Evolutionary conservation across 306 rosid species (phyloP), one percentile per base, ranked within the genome.

Genomic region (Cicer yamashitae): DNA sequence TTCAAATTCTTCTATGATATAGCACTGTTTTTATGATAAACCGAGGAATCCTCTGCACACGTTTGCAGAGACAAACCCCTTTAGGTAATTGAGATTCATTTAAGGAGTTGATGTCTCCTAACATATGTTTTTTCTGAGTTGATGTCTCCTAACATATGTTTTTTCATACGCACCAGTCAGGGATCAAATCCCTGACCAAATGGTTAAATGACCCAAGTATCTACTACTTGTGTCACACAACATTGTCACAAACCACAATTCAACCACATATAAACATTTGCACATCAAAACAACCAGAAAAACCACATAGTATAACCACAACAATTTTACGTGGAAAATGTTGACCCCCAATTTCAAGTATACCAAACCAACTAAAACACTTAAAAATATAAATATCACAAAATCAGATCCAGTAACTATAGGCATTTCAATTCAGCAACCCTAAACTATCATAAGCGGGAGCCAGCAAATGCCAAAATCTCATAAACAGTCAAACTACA

Each of bases 331-430:
- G 22, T 43, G 3, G 38, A 69, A 67, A 58, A 63, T 12, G 38
- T 4, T n/a, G 34, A 48, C 14, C 25, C 47, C 30, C 10, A 70
- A 70, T 70, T 50, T 70, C 75, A 70, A 70, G 18, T 43, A 70
- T 70, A 15, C 47, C 48, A 57, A 68, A 41, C 70, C 61, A 73
- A 12, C 62, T 52, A 56, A 10, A 72, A 8, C 3, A 58, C 60
- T 30, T 47, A 34, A 3, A 3, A 30, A 34, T 46, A 71, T 57
- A 64, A 57, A 18, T 67, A 50, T 6, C 13, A 60, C 34, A 8
- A 59, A 60, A 78, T 10, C 40, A 61, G 77, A 65, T 82, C 52
- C 67, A 82, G 2, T 25, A 4, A 20, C 68, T 60, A 67, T 45
- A 53, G 7, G 30, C 76, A 67, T 67, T 34, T 43, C 62, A 30